Conservation (phyloP, 495 filamentous ascomycete genomes). For the Margaritispora aquatica region DNA sequence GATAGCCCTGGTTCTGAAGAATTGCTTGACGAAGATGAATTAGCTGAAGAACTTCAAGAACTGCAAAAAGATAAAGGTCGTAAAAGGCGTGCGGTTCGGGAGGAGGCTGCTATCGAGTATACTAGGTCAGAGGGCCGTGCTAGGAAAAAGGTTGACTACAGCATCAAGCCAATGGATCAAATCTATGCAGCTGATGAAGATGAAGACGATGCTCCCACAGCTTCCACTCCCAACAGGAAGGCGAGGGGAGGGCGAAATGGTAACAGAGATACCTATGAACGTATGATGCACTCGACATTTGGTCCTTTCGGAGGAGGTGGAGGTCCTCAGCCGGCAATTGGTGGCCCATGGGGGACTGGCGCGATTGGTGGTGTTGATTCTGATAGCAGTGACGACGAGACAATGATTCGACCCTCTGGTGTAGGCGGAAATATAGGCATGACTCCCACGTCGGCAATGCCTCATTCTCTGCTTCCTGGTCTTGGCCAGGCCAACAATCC, state of each 20-base stretch:
- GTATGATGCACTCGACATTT: slow-evolving; percentile 74
- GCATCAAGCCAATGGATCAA: slow-evolving; percentile 69
- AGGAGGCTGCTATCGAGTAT: slow-evolving; percentile 18
- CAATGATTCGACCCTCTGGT: slow-evolving; percentile 45
- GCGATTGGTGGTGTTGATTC: slow-evolving; percentile 79
- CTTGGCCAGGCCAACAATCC: slow-evolving; percentile 55
- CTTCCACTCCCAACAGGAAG: slow-evolving; percentile 58
- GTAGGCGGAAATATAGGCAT: slow-evolving; percentile 61
- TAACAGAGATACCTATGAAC: slow-evolving; percentile 52
- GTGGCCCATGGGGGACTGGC: slow-evolving; percentile 68
- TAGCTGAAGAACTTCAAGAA: slow-evolving; percentile 62
- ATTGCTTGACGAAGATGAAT: slow-evolving; percentile 62
- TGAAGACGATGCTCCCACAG: slow-evolving; percentile 43
- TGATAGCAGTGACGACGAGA: slow-evolving; percentile 95
- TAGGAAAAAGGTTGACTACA: slow-evolving; percentile 61
- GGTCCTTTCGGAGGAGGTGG: slow-evolving; percentile 88
- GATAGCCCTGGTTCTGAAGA: slow-evolving; percentile 47
- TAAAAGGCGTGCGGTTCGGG: slow-evolving; percentile 6
- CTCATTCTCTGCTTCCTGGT: slow-evolving; percentile 46
- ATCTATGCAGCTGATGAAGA: slow-evolving; percentile 63
- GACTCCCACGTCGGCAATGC: slow-evolving; percentile 64
- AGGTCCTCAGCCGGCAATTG: slow-evolving; percentile 64
- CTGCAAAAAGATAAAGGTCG: slow-evolving; percentile 15
- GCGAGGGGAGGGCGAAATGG: slow-evolving; percentile 49
- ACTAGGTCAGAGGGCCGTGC: slow-evolving; percentile 41